Evolutionary conservation across 495 filamentous ascomycete genomes (phyloP), one percentile per base, ranked within the genome.

Genomic region (Cercophora sp.): DNA sequence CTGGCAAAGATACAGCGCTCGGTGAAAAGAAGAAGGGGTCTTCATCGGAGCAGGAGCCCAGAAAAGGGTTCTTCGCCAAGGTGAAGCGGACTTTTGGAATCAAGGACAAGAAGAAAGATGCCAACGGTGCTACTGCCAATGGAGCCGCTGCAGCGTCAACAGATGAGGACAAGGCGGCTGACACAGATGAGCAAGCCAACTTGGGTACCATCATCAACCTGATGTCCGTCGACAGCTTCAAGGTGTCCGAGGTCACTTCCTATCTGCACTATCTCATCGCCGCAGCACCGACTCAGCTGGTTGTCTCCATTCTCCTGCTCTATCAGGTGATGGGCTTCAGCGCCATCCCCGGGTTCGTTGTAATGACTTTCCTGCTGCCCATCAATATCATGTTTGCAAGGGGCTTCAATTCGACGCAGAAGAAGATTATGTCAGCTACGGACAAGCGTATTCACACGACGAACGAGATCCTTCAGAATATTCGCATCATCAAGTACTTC

Each of bases 221-320:
- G 56, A 99, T 99, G 94, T 82, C 94, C 8, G 94, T 99, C 48
- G 94, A 99, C 76, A 96, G 93, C 26, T 96, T 96, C 80, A 99
- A 99, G 71, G 87, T 97, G 44, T 88, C 88, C 48, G 91, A 96
- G 67, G 84, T 93, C 44, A 88, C 88, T 42, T 87, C 91, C 0
- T 99, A 96, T 62, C 69, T 96, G 39, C 91, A 96, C 65, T 96
- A 91, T 66, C 71, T 96, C 40, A 87, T 88, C 78, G 90, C 88
- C 0, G 84, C 84, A 56, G 87, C 90, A 6, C 91, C 91, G 0
- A 84, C 93, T 16, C 88, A 95, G 66, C 77, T 96, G 36, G 69
- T 85, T 29, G 80, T 96, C 37, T 87, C 74, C 13, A 59, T 77
- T 52, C 72, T 77, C 8, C 73, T 99, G 48, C 80, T 99, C 26